Evolutionary conservation across 441 rosid genomes (phyloP).

Genomic region (Capsella rubella): DNA sequence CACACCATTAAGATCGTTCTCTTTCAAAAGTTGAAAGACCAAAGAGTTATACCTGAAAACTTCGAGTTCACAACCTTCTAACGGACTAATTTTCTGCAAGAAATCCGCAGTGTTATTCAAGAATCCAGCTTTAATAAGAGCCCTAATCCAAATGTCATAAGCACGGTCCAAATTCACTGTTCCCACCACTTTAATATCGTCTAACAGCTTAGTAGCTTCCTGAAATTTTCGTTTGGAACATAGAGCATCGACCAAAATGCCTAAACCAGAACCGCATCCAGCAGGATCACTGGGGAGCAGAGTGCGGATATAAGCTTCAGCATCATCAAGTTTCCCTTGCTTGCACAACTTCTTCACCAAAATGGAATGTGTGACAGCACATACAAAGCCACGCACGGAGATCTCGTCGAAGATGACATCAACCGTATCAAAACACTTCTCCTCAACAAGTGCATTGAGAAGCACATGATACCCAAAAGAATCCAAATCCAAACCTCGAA

Average conservation of each 20-base stretch:
- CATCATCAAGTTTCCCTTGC: conserved; percentile 62
- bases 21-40: conserved; percentile 62
- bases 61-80: conserved; percentile 64
- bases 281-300: conserved; percentile 40
- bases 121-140: conserved; percentile 59
- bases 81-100: conserved; percentile 56
- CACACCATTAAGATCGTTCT: conserved; percentile 61
- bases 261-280: conserved; percentile 50
- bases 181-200: conserved; percentile 54
- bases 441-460: conserved; percentile 79
- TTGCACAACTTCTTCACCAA: conserved; percentile 70
- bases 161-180: conserved; percentile 53
- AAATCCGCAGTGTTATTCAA: conserved; percentile 63
- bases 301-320: conserved; percentile 56
- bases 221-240: conserved; percentile 55
- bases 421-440: conserved; percentile 57
- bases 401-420: conserved; percentile 63
- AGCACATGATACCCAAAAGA: conserved; percentile 63
- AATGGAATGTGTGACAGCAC: conserved; percentile 54
- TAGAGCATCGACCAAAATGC: conserved; percentile 58
- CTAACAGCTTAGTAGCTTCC: conserved; percentile 57
- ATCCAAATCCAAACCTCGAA: conserved; percentile 77
- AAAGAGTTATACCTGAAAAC: conserved; percentile 61
- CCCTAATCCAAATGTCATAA: conserved; percentile 63
- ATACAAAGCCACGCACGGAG: conserved; percentile 54